Evolutionary conservation across 345 rosid species (phyloP), one percentile per base, ranked within the genome.

Genomic region (Theobroma cacao): DNA sequence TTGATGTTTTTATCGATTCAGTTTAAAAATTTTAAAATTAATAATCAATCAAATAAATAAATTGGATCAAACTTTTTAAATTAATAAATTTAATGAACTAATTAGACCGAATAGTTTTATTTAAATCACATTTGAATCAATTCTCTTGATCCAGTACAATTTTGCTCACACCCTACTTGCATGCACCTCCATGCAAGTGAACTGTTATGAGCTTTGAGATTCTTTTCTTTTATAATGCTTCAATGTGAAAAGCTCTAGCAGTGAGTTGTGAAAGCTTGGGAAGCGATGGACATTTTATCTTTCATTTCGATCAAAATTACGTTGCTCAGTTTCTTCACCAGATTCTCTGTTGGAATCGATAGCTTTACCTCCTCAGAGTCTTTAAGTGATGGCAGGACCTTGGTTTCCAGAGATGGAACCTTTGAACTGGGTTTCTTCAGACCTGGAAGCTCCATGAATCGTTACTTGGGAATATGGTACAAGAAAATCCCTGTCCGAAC

Each of bases 391-490:
- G 64, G 75, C 6, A 52, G 53, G 30, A 75, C 79, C 26, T 53
- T 78, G 5, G 79, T 82, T 41, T 82, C 85, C 0, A 64, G 66
- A 22, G 53, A 62, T 28, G 82, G 72, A 12, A 79, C 30, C 17
- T 82, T 69, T 34, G 77, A 78, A 12, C 76, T 38, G 67, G 84
- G 85, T 30, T 82, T 78, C 22, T 78, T 82, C 72, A 75, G 22
- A 9, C 82, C 72, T 3, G 75, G 71, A 6, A 52, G 13, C 15
- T 78, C 73, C 4, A 22, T 2, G 3, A 52, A 72, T 17, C 58
- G 60, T 0, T 82, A 82, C 15, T 0, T 78, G 18, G 85, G 85
- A 41, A 78, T 82, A 9, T 82, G 85, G 85, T 82, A 67, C 74
- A 73, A 62, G 38, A 75, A 78, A 10, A 31, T 82, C 17, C 22